A percentile compares a stretch with the other conserved stretches of the same genome.
These are phyloP conservation scores for Wickerhamomyces mucosus DNA, from an alignment of 805 yeast species.

Conservation along the genomic window DNA sequence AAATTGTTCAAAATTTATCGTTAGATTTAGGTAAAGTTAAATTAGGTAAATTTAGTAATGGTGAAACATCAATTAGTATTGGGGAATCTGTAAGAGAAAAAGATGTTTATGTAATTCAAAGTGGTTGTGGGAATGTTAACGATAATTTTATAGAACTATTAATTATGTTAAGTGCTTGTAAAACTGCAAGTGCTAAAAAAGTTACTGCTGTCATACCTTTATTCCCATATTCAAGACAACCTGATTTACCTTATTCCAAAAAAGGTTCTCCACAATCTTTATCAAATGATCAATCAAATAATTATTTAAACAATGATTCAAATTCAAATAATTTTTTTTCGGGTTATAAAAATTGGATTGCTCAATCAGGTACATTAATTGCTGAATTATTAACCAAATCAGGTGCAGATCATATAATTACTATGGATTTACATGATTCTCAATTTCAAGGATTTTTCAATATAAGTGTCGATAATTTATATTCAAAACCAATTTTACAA, in stretches of 20 bases:
- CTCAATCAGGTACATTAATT: constrained; percentile 87
- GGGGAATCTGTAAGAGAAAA: constrained; percentile 89
- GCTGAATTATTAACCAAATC: constrained; percentile 84
- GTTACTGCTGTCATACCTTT: constrained; percentile 93
- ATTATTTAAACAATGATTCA: constrained; percentile 22
- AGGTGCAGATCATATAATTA: constrained; percentile 93
- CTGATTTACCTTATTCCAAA: constrained; percentile 79
- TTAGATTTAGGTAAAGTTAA: constrained; percentile 59
- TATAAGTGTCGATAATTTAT: constrained; percentile 90
- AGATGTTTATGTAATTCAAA: constrained; percentile 91
- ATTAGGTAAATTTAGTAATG: constrained; percentile 70
- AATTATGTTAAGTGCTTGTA: constrained; percentile 87
- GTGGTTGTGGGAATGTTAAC: constrained; percentile 75
- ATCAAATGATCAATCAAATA: constrained; percentile 1
- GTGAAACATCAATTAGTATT: constrained; percentile 85
- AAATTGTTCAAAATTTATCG: constrained; percentile 73
- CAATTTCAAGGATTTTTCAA: constrained; percentile 97
- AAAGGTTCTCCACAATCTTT: constrained; percentile 59
- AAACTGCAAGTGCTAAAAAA: constrained; percentile 94
- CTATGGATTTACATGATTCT: constrained; percentile 97
- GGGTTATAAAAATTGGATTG: constrained; percentile 90
- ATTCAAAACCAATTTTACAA: constrained; percentile 79
- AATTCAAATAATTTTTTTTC: constrained; percentile 31
- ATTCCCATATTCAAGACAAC: constrained; percentile 94
- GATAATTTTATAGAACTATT: constrained; percentile 93